Evolutionary conservation across 2,329 filamentous ascomycete species (phyloP).

Genomic region (Fusarium robinianum): DNA sequence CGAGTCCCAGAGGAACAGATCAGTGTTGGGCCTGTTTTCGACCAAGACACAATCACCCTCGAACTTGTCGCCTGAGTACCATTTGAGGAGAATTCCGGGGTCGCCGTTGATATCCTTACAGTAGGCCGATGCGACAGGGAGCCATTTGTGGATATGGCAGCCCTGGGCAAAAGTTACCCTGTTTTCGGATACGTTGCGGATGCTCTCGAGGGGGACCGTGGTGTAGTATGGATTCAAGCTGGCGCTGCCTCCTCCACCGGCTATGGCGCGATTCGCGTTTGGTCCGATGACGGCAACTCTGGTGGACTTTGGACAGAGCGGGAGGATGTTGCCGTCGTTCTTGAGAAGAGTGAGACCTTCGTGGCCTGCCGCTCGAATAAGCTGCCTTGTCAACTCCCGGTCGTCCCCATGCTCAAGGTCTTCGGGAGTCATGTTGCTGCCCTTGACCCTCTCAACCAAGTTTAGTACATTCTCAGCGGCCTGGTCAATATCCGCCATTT

Average conservation of each 20-base stretch:
- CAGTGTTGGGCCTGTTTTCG: constrained; percentile 65
- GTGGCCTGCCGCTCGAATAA: constrained; percentile 64
- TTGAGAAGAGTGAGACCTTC: constrained; percentile 69
- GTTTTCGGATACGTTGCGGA: constrained; percentile 56
- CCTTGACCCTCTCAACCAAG: constrained; percentile 64
- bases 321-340: constrained; percentile 63
- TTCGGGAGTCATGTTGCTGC: constrained; percentile 61
- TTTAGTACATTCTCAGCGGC: constrained; percentile 65
- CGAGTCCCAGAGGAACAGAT: constrained; percentile 73
- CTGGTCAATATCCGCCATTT: constrained; percentile 55
- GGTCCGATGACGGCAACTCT: constrained; percentile 70
- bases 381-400: constrained; percentile 58
- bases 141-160: constrained; percentile 37
- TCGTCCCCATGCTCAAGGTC: constrained; percentile 61
- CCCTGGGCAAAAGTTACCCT: constrained; percentile 59
- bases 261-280: constrained; percentile 69
- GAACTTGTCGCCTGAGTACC: constrained; percentile 67
- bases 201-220: constrained; percentile 65
- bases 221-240: constrained; percentile 72
- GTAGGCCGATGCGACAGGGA: constrained; percentile 35
- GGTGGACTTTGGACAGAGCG: constrained; percentile 57
- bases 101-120: constrained; percentile 51
- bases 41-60: constrained; percentile 59
- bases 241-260: constrained; percentile 70
- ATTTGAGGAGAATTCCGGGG: constrained; percentile 66